phyloP scores from a whole-genome alignment of 176 grass and related monocot species.

The Oryza coarctata region DNA sequence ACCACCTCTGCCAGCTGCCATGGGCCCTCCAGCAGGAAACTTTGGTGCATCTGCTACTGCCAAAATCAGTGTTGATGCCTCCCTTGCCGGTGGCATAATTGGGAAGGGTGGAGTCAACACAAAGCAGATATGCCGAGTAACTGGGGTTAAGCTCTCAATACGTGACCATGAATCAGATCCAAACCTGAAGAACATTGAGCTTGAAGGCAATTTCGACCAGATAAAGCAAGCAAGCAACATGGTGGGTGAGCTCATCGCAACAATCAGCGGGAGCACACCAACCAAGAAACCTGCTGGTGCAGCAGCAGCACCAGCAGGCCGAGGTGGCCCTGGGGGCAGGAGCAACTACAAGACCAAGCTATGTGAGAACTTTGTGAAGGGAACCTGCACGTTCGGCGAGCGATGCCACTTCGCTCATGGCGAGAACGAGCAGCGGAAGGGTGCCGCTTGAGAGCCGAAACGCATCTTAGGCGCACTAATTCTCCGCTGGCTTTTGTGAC shows the following conservation, averaged over 20 bases:
- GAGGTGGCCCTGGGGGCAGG: constrained; percentile 40
- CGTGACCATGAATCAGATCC: constrained; percentile 66
- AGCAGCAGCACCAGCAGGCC: neutral
- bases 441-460: constrained; percentile 32
- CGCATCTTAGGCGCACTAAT: neutral
- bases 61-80: constrained; percentile 86
- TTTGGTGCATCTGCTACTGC: constrained; percentile 83
- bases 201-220: constrained; percentile 90
- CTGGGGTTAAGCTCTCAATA: constrained; percentile 78
- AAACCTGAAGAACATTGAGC: constrained; percentile 87
- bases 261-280: constrained; percentile 43
- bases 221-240: constrained; percentile 83
- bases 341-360: constrained; percentile 85
- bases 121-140: constrained; percentile 77
- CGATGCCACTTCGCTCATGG: constrained; percentile 95
- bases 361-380: constrained; percentile 83
- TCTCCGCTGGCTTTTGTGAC: constrained; percentile 31
- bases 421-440: constrained; percentile 64
- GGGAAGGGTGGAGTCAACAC: constrained; percentile 94
- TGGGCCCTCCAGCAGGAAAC: constrained; percentile 52
- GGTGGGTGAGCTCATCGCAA: constrained; percentile 75
- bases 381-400: constrained; percentile 67
- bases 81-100: constrained; percentile 84
- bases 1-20: constrained; percentile 18
- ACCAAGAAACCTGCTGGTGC: constrained; percentile 32